Evolutionary conservation across 2,329 filamentous ascomycete genomes (phyloP).

Genomic region (Paecilomyces dactylethromorphus): DNA sequence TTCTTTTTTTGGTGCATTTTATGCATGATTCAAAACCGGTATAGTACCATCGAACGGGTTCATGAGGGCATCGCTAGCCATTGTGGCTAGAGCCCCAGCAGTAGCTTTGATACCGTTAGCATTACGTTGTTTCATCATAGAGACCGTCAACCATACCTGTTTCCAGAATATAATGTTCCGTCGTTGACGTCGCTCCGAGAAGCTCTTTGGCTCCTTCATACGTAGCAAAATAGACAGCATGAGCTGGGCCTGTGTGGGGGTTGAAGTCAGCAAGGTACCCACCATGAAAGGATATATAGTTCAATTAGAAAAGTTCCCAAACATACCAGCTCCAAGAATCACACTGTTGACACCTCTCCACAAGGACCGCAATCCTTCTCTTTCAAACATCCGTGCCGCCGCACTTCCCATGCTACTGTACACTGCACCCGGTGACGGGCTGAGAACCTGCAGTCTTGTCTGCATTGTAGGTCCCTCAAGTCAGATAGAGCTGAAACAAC

Average conservation of each 20-base stretch:
- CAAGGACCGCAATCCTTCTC: not conserved
- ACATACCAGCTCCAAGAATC: not conserved
- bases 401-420: not conserved
- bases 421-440: not conserved
- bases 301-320: not conserved
- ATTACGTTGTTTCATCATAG: not conserved
- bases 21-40: too few species aligned
- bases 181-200: not conserved
- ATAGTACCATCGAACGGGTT: not conserved
- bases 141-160: not conserved
- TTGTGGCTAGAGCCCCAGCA: not conserved
- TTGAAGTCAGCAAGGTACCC: not conserved
- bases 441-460: not conserved
- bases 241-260: not conserved
- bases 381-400: not conserved
- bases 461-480: not conserved
- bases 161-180: not conserved
- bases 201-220: not conserved
- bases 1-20: not conserved
- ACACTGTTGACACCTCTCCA: not conserved
- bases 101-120: not conserved
- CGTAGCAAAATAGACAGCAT: not conserved
- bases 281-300: not conserved
- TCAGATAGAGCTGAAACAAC: not conserved
- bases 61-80: not conserved